These are phyloP conservation scores for Zelopaecilomyces penicillatus DNA, from an alignment of 2,329 filamentous ascomycete species.

Conservation along the genomic window DNA sequence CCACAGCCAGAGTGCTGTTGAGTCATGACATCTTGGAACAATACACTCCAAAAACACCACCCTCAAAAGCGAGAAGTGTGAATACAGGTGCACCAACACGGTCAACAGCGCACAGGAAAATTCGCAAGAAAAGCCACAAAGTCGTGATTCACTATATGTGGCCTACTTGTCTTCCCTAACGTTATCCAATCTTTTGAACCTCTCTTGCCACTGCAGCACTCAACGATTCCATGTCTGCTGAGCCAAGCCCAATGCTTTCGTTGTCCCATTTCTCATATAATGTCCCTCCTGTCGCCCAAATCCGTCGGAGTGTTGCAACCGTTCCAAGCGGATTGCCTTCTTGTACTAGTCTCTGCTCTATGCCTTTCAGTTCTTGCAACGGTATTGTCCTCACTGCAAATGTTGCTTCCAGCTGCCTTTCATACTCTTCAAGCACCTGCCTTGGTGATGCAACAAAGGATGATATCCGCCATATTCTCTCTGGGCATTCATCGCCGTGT, in stretches of 20 bases:
- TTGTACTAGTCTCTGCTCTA: constrained; percentile 54
- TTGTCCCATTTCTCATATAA: constrained; percentile 64
- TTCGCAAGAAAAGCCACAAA: no score
- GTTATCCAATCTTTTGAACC: no score
- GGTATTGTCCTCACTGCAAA: constrained; percentile 32
- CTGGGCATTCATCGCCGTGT: constrained; percentile 44
- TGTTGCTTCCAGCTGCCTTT: constrained; percentile 51
- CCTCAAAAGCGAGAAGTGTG: no score
- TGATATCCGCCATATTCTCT: constrained; percentile 56
- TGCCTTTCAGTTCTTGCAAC: constrained; percentile 42
- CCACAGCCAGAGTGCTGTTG: no score
- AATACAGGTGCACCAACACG: no score
- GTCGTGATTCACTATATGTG: no score
- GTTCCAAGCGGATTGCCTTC: constrained; percentile 43
- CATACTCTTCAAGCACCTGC: constrained; percentile 57
- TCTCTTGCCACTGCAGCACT: constrained; percentile 15
- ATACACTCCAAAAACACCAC: no score
- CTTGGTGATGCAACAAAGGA: constrained; percentile 61
- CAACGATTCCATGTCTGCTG: constrained; percentile 45
- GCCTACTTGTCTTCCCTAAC: no score
- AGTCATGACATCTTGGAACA: no score
- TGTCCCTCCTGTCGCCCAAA: constrained; percentile 66
- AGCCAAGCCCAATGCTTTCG: constrained; percentile 40
- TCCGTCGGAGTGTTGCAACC: constrained; percentile 53
- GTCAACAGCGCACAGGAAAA: no score